phyloP scores from a whole-genome alignment of 176 grass and related monocot species.

The Areca catechu region DNA sequence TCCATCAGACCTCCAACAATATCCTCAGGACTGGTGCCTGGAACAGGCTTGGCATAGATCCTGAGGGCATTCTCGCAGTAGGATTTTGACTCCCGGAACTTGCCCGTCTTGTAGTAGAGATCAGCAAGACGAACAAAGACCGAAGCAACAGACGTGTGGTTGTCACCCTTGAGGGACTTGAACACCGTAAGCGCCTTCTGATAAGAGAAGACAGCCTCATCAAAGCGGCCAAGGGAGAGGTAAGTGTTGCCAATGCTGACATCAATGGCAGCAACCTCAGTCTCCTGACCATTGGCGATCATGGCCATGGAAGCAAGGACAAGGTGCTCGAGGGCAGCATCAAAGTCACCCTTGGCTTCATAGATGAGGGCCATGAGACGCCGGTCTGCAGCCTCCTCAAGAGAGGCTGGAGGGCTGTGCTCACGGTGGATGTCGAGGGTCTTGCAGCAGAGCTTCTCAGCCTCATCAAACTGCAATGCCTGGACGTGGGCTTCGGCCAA shows the following conservation, averaged over 20 bases:
- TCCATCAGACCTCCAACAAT: conserved; percentile 82
- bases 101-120: conserved; percentile 77
- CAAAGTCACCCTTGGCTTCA: conserved; percentile 86
- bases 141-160: conserved; percentile 65
- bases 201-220: conserved; percentile 98
- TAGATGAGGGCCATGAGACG: conserved; percentile 92
- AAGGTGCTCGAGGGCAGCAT: conserved; percentile 85
- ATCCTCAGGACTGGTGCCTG: conserved; percentile 76
- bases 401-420: conserved; percentile 70
- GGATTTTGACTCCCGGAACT: conserved; percentile 76
- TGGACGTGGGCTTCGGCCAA: conserved; percentile 91
- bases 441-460: conserved; percentile 81
- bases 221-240: conserved; percentile 74
- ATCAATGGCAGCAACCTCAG: conserved; percentile 76
- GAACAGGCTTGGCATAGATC: conserved; percentile 56
- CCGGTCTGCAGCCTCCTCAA: conserved; percentile 87
- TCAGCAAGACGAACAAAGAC: conserved; percentile 80
- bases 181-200: conserved; percentile 86
- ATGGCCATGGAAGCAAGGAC: conserved; percentile 96
- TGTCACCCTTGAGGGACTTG: conserved; percentile 68
- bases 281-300: conserved; percentile 67
- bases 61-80: conserved; percentile 87
- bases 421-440: conserved; percentile 84
- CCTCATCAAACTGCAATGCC: conserved; percentile 83
- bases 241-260: conserved; percentile 79